Conservation (phyloP, 495 filamentous ascomycete genomes). For the Aspergillus taichungensis region DNA sequence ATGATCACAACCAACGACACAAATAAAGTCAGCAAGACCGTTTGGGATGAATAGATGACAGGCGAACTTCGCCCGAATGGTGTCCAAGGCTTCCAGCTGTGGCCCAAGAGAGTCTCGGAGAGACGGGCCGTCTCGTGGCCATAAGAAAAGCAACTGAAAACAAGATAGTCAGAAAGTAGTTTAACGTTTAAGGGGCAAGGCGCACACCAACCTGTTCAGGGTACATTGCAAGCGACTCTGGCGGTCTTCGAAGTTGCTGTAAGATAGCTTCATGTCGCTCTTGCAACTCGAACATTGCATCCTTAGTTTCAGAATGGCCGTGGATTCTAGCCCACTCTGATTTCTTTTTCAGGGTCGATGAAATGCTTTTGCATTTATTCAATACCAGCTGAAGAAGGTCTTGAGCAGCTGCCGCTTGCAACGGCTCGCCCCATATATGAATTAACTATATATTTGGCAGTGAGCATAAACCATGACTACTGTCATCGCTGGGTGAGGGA, state of each 20-base stretch:
- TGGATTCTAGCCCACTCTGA: conserved; percentile 12
- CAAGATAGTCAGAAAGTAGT: not conserved
- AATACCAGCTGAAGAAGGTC: conserved; percentile 14
- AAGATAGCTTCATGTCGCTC: conserved; percentile 15
- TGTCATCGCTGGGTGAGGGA: too few relatives aligned
- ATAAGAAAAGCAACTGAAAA: conserved; percentile 31
- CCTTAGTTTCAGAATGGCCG: conserved; percentile 11
- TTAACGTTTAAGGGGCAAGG: not conserved
- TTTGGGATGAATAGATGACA: conserved; percentile 20
- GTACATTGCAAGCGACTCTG: conserved; percentile 15
- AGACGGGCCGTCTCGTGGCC: conserved; percentile 32
- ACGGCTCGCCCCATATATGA: conserved; percentile 15
- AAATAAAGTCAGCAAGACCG: conserved; percentile 22
- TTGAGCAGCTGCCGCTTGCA: conserved; percentile 17
- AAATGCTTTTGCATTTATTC: conserved; percentile 9
- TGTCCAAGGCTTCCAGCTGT: conserved; percentile 39
- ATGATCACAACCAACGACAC: conserved; percentile 12
- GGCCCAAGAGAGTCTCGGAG: conserved; percentile 33
- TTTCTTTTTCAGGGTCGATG: conserved; percentile 8
- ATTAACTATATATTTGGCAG: conserved; percentile 7
- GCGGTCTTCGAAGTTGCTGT: conserved; percentile 21
- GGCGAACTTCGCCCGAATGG: conserved; percentile 30
- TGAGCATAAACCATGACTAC: not conserved
- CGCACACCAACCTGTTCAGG: conserved; percentile 15
- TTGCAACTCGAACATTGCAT: conserved; percentile 11